Conservation (phyloP, 177 flowering plant species). For the Telopea speciosissima region DNA sequence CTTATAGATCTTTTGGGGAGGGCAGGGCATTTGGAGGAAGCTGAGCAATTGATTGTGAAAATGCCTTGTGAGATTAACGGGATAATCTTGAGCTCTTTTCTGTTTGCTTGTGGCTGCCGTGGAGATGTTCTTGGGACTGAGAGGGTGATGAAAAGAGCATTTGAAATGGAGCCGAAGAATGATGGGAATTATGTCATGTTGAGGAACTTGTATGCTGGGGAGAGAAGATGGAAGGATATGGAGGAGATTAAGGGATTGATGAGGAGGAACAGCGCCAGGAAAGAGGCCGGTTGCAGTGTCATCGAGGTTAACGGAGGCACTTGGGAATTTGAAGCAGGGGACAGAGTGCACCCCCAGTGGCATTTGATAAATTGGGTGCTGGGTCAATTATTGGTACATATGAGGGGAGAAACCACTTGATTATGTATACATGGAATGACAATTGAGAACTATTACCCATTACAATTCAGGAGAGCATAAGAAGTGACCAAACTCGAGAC, state of each 20-base stretch:
- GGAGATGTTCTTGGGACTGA: conserved; percentile 52
- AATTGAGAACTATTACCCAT: neutral
- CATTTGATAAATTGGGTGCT: conserved; percentile 28
- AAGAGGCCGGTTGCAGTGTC: conserved; percentile 61
- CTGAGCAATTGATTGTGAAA: conserved; percentile 45
- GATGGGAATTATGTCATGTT: conserved; percentile 57
- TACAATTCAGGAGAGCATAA: neutral
- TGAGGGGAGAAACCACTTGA: conserved; percentile 23
- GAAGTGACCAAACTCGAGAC: too few relatives aligned
- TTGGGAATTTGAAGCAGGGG: conserved; percentile 62
- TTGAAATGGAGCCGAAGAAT: conserved; percentile 40
- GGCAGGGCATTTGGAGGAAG: conserved; percentile 66
- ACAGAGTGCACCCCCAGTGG: conserved; percentile 37
- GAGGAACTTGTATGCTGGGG: conserved; percentile 64
- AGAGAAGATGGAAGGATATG: conserved; percentile 66
- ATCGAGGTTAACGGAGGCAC: conserved; percentile 47
- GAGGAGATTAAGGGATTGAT: conserved; percentile 49
- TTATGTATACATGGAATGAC: neutral
- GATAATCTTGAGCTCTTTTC: conserved; percentile 63
- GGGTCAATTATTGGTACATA: conserved; percentile 37
- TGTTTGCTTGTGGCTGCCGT: conserved; percentile 49
- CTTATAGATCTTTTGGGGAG: conserved; percentile 69
- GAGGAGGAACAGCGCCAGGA: conserved; percentile 47
- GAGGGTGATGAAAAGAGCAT: conserved; percentile 31
- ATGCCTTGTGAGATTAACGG: conserved; percentile 67